Base-by-base conservation (phyloP, 2,329 filamentous ascomycete species). In the Ophiostoma himal-ulmi region DNA sequence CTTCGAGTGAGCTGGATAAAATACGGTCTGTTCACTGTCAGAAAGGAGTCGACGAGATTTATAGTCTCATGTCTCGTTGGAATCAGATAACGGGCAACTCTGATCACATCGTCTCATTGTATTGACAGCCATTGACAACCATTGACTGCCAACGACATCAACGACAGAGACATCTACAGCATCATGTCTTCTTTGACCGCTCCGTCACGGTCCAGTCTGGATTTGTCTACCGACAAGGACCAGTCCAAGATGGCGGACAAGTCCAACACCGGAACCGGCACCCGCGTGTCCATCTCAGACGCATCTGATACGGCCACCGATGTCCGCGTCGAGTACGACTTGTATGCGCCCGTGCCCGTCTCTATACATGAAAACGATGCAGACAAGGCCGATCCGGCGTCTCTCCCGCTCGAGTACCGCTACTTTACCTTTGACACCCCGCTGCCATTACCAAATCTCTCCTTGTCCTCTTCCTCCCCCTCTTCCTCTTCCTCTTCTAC, bases 401-500 rank as follows among this genome's bases (percentile, higher is more conserved):
- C 66, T 8, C 68, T 72, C 14, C 72, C 72, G 30, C 81, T 83
- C 70, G 76, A 77, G 11, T 77, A 79, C 68, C 75, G 79, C 3
- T 83, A 83, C 72, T 76, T 84, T 6, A 79, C 80, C 20, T 82
- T 82, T 71, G 75, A 78, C 26, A 81, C 79, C 26, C 67, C 72
- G 2, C 73, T 83, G 3, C 82, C 82, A 3, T 68, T 75, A 70
- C 26, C 77, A 71, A 72, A 75, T 72, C 69, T 52, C 22, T n/a
- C 69, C 22, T 3, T 70, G 37, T 70, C n/a, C 57, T 81, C 30
- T 8, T 26, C 52, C 2, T 57, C 52, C 13, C 1, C 39, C 5
- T 41, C 39, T 10, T 41, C 39, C 13, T 8, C 39, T 14, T 41
- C 39, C 8, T 41, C 4, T 41, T 8, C 39, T 14, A 13, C 39